A percentile compares a stretch with the other conserved stretches of the same genome.
Evolutionary conservation across 2,329 filamentous ascomycete species (phyloP).

Genomic region (Cadophora sp.): DNA sequence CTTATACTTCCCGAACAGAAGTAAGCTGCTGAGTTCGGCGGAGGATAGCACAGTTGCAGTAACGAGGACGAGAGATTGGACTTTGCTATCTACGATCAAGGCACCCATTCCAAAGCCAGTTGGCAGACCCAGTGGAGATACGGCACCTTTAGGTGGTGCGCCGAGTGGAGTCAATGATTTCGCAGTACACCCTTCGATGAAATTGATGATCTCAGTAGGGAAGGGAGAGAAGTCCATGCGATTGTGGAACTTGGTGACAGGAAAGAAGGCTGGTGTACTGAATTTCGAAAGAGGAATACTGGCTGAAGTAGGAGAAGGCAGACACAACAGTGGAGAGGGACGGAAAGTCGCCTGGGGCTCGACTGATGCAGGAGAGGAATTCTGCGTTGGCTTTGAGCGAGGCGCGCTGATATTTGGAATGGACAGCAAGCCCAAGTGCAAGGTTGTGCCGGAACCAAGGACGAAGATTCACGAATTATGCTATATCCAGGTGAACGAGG

Average conservation of each 20-base stretch:
- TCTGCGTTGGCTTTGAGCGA: conserved; percentile 87
- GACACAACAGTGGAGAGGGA: conserved; percentile 81
- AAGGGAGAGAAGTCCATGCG: conserved; percentile 91
- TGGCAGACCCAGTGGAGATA: conserved; percentile 88
- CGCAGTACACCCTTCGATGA: conserved; percentile 94
- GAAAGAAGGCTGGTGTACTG: conserved; percentile 91
- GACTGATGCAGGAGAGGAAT: conserved; percentile 78
- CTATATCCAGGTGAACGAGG: conserved; percentile 66
- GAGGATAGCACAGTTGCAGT: conserved; percentile 94
- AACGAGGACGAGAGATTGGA: conserved; percentile 88
- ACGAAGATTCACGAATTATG: conserved; percentile 85
- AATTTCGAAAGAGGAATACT: conserved; percentile 81
- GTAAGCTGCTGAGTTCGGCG: conserved; percentile 85
- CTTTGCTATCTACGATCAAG: conserved; percentile 85
- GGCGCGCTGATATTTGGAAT: conserved; percentile 86
- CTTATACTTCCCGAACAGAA: conserved; percentile 81
- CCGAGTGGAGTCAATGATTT: conserved; percentile 95
- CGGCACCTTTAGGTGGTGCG: conserved; percentile 78
- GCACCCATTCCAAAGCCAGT: conserved; percentile 81
- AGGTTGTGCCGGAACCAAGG: conserved; percentile 67
- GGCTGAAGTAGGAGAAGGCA: conserved; percentile 76
- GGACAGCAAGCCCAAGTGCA: conserved; percentile 82
- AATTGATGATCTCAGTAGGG: conserved; percentile 92
- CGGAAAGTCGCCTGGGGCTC: conserved; percentile 81
- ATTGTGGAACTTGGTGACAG: conserved; percentile 95